Percentiles rank a stretch among this genome's conserved stretches.
phyloP scores from a whole-genome alignment of 1,284 basidiomycete species.

The Leccinum solheimii region DNA sequence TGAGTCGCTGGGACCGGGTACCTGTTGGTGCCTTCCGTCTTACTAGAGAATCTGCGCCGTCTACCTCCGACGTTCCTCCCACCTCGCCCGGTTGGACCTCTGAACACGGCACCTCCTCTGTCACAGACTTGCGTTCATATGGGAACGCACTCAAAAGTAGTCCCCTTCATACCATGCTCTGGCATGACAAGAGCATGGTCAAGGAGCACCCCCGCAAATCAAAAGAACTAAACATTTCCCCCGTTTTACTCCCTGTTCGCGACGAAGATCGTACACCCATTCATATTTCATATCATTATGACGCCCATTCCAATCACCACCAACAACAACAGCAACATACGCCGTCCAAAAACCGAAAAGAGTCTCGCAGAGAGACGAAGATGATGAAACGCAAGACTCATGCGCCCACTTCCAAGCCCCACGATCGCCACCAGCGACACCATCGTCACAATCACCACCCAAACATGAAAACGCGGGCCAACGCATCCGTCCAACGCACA shows the following conservation, averaged over 20 bases:
- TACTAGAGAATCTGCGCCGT: conserved; percentile 46
- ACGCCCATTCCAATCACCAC: conserved; percentile 30
- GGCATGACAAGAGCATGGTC: conserved; percentile 45
- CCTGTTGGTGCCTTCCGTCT: conserved; percentile 73
- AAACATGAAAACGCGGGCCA: conserved; percentile 63
- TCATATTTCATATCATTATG: conserved; percentile 27
- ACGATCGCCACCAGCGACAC: conserved; percentile 39
- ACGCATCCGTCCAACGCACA: conserved; percentile 58
- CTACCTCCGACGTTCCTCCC: conserved; percentile 30
- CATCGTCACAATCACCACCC: conserved; percentile 51
- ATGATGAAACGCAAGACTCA: conserved; percentile 59
- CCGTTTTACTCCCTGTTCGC: conserved; percentile 53
- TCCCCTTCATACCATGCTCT: conserved; percentile 57
- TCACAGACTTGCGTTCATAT: conserved; percentile 27
- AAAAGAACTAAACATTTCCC: conserved; percentile 43
- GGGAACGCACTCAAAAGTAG: conserved; percentile 51
- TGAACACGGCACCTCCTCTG: conserved; percentile 24
- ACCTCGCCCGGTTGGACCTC: conserved; percentile 33
- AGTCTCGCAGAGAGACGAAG: conserved; percentile 62
- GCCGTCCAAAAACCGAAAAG: conserved; percentile 52
- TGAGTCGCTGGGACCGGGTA: conserved; percentile 72
- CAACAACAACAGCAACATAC: conserved; percentile 35
- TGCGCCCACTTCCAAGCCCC: conserved; percentile 38
- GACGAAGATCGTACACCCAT: conserved; percentile 61
- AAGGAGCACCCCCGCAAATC: conserved; percentile 25